A percentile compares a stretch with the other conserved stretches of the same genome.
phyloP scores from a whole-genome alignment of 371 early-diverging fungal species.

The Mortierella polycephala region DNA sequence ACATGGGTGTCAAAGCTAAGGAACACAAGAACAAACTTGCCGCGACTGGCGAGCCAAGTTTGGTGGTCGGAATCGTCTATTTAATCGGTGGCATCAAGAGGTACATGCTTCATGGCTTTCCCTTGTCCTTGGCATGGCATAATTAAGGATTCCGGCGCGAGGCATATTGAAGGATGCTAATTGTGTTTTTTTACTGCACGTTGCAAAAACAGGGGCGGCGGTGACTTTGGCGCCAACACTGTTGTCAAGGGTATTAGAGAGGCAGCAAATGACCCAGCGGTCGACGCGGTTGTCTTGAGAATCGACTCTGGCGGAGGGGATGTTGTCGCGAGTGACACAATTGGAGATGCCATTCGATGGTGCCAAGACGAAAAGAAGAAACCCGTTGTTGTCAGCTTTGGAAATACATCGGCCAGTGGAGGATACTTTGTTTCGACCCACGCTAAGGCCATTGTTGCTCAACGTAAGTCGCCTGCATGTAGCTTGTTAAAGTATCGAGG shows the following conservation, averaged over 20 bases:
- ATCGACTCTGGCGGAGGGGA: constrained; percentile 73
- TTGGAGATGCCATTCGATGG: constrained; percentile 62
- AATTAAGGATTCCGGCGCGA: no score
- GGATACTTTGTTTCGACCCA: constrained; percentile 65
- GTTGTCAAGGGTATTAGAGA: constrained; percentile 61
- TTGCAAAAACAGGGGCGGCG: constrained; percentile 55
- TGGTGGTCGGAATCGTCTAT: constrained; percentile 67
- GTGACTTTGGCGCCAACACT: constrained; percentile 55
- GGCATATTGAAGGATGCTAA: no score
- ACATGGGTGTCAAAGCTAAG: constrained; percentile 47
- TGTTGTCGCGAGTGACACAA: constrained; percentile 65
- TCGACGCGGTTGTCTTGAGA: constrained; percentile 66
- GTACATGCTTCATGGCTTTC: neutral
- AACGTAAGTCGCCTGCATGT: constrained; percentile 51
- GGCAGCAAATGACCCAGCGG: constrained; percentile 60
- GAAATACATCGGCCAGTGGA: constrained; percentile 68
- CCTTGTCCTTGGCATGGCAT: no score
- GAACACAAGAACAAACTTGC: constrained; percentile 41
- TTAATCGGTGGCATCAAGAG: constrained; percentile 62
- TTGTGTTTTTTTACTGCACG: neutral
- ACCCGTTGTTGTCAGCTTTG: constrained; percentile 69
- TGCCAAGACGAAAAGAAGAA: constrained; percentile 60
- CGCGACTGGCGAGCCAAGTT: constrained; percentile 39
- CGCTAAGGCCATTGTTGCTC: constrained; percentile 63
- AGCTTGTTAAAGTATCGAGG: no score